Evolutionary conservation across 495 filamentous ascomycete species (phyloP), one percentile per base, ranked within the genome.

Genomic region (Annulohypoxylon moriforme): DNA sequence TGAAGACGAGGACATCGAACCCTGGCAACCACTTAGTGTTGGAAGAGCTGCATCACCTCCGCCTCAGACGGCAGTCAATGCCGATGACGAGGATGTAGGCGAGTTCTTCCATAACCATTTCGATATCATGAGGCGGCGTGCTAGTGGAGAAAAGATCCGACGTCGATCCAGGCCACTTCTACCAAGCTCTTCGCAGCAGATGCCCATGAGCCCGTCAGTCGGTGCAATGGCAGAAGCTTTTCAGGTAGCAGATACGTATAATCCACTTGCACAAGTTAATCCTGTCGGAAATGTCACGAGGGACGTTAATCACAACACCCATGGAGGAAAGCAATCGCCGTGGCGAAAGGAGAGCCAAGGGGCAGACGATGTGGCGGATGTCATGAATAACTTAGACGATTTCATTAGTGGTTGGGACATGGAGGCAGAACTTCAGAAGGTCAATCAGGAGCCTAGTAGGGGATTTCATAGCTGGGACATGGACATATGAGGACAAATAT

Each of bases 181-280:
- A n/a, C 81, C 81, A 6, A 84, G 77, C 67, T 72, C 62, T 6
- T 83, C 82, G 3, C 81, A 84, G 52, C 80, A 79, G 68, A 67
- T 60, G 20, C 75, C 74, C 27, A 46, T 42, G 7, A 85, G 81
- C 38, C 82, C 82, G n/a, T 59, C 67, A 4, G 22, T 81, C 13
- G 73, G 64, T 13, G 82, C 77, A 0, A 83, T 85, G 82, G 82
- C 82, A 3, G 70, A 78, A 27, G 76, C 78, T 16, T 85, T 84
- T 53, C 59, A 75, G 22, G 65, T 69, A 33, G 76, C 76, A 6
- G 78, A 80, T 56, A 64, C 69, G 27, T 36, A 64, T 24, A 53
- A 44, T 3, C 42, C 24, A 2, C 49, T 44, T 20, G n/a, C 36
- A 59, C 49, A 22, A 49, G 24, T 50, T 7, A 10, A 29, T 57